Base-by-base conservation (phyloP, 78 protist genomes). In the Dictyostelium purpureum region DNA sequence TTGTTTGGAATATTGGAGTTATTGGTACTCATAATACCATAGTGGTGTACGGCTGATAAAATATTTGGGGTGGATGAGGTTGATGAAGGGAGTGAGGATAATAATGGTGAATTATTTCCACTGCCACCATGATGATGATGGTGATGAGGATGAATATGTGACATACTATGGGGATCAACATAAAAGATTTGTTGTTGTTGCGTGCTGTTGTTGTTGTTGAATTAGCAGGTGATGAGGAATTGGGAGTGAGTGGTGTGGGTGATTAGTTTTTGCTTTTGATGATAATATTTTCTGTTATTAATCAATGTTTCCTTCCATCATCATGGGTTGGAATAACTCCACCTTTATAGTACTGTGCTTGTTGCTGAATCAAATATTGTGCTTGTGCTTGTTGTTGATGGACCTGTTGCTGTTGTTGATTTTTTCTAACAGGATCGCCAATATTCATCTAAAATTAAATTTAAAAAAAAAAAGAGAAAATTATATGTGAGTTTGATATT, bases 381-480 rank as follows among this genome's bases (percentile, higher is more conserved):
- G 35, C 6, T 57, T 28, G 71, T 63, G 71, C 4, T 63, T 63
- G 87, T 2, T 51, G 83, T 38, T 5, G 21, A 35, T 51, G 69
- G 21, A n/a, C n/a, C n/a, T n/a, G n/a, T n/a, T n/a, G 52, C 12
- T 47, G 52, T 10, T 33, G 26, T 63, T n/a, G n/a, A 26, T 56
- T 37, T 70, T 82, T 82, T 38, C 90, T 67, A 59, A 82, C 77
- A 37, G 90, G 71, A 56, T 82, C 90, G 4, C 90, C 90, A 40
- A 82, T 65, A 70, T 82, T 82, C 90, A 82, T 82, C 90, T 82
- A 40, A 54, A 14, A 10, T 49, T n/a, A n/a, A n/a, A 2, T 40
- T 0, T 6, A 35, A 52, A 21, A 21, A 4, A 52, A 37, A 26
- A 24, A 40, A 42, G 18, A 24, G n/a, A 43, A 31, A 16, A 16